A percentile compares a stretch with the other conserved stretches of the same genome.
Evolutionary conservation across 1,284 basidiomycete species (phyloP).

Genomic region (Filobasidium uniguttulatum): DNA sequence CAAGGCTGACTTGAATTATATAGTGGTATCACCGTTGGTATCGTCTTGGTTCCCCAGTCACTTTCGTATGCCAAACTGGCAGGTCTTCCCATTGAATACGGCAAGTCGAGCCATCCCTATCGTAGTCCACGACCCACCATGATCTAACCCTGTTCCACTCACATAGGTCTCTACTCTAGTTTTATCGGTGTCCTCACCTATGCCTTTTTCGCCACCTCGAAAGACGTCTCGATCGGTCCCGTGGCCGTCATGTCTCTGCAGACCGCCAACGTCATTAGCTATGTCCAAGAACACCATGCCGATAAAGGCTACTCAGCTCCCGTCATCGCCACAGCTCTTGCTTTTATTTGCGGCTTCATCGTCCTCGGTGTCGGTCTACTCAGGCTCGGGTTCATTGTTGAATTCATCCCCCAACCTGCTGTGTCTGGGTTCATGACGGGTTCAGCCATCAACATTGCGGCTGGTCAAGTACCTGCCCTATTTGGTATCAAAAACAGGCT

Average conservation of each 20-base stretch:
- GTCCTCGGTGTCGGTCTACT: constrained; percentile 86
- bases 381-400: constrained; percentile 84
- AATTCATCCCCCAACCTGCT: constrained; percentile 68
- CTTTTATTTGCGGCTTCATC: constrained; percentile 83
- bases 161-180: constrained; percentile 21
- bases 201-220: constrained; percentile 56
- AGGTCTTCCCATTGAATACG: constrained; percentile 70
- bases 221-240: constrained; percentile 89
- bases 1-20: neutral
- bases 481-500: constrained; percentile 68
- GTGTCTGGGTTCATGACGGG: constrained; percentile 76
- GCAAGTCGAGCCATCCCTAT: constrained; percentile 72
- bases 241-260: constrained; percentile 96
- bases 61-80: constrained; percentile 60
- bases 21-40: constrained; percentile 66
- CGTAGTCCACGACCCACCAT: constrained; percentile 58
- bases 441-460: constrained; percentile 69
- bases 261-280: constrained; percentile 63
- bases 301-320: constrained; percentile 46
- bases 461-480: constrained; percentile 69
- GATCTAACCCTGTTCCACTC: constrained; percentile 51
- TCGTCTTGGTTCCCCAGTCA: constrained; percentile 73
- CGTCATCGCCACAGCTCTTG: constrained; percentile 70
- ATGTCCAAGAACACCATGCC: constrained; percentile 42
- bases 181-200: constrained; percentile 20